These are phyloP conservation scores for Cytospora mali DNA, from an alignment of 2,329 filamentous ascomycete species.

Conservation along the genomic window DNA sequence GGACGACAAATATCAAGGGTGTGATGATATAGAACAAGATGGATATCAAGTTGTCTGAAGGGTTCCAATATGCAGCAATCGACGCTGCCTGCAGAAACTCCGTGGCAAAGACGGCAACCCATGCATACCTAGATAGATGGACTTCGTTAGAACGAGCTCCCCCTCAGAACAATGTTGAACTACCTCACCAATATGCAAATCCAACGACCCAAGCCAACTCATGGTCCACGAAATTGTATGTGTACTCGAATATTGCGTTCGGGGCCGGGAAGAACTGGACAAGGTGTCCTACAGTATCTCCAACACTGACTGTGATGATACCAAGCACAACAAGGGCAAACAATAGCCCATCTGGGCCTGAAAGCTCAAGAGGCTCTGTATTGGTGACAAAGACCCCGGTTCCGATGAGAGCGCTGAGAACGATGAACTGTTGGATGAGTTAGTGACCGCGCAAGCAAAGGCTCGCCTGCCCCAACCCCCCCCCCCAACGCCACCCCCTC, in stretches of 20 bases:
- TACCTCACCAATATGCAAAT: slow-evolving; percentile 28
- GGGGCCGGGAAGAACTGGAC: slow-evolving; percentile 30
- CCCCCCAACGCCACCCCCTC: too few species aligned
- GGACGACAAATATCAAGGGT: slow-evolving; percentile 15
- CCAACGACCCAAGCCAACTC: slow-evolving; percentile 30
- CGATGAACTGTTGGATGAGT: slow-evolving; percentile 23
- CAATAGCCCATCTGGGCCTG: slow-evolving; percentile 28
- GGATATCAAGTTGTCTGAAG: background rate
- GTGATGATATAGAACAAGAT: slow-evolving; percentile 23
- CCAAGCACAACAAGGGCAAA: slow-evolving; percentile 26
- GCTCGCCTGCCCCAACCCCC: too few species aligned
- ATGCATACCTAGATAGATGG: slow-evolving; percentile 12
- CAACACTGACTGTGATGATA: slow-evolving; percentile 26
- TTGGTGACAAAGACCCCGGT: slow-evolving; percentile 29
- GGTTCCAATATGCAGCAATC: slow-evolving; percentile 21
- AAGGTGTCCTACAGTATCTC: slow-evolving; percentile 30
- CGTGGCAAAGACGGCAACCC: slow-evolving; percentile 24
- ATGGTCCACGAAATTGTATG: slow-evolving; percentile 30
- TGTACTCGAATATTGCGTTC: slow-evolving; percentile 31
- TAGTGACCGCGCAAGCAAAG: background rate
- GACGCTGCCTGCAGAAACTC: slow-evolving; percentile 26
- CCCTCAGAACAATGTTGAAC: background rate
- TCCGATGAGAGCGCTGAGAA: slow-evolving; percentile 27
- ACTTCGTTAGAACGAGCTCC: background rate
- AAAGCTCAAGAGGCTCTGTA: slow-evolving; percentile 24